Percentiles rank a stretch among this genome's conserved stretches.
phyloP scores from a whole-genome alignment of 1,139 yeast genomes.

The Zhuliangozyma parablackwelliae region DNA sequence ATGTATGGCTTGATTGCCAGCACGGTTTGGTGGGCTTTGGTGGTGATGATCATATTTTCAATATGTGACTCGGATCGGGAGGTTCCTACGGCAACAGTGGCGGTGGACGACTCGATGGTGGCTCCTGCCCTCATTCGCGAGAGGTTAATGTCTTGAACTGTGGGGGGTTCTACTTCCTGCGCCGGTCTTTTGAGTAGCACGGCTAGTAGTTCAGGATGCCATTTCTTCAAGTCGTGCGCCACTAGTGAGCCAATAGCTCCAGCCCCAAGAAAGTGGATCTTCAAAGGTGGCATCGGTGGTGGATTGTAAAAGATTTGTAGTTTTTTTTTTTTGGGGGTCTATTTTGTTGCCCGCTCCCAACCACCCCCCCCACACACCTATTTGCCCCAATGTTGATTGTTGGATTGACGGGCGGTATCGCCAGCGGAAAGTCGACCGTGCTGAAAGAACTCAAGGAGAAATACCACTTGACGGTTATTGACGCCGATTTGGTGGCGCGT shows the following conservation, averaged over 20 bases:
- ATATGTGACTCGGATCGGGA: constrained; percentile 18
- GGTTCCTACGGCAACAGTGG: not conserved
- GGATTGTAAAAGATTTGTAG: no score
- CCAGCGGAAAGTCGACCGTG: constrained; percentile 92
- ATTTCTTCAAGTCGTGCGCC: constrained; percentile 33
- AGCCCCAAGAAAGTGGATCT: constrained; percentile 36
- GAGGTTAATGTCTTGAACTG: constrained; percentile 25
- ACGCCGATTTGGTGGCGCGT: constrained; percentile 87
- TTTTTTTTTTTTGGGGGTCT: no score
- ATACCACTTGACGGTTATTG: constrained; percentile 60
- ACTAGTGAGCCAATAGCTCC: constrained; percentile 41
- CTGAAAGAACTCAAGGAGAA: constrained; percentile 53
- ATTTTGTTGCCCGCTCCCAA: no score
- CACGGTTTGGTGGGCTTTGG: constrained; percentile 58
- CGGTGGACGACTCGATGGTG: not conserved
- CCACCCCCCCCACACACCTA: no score
- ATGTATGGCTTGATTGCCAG: constrained; percentile 44
- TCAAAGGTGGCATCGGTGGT: constrained; percentile 1
- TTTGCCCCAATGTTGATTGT: constrained; percentile 62
- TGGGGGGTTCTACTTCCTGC: not conserved
- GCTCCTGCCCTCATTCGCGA: constrained; percentile 1
- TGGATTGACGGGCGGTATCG: constrained; percentile 95
- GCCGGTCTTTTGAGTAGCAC: constrained; percentile 3
- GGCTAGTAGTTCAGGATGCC: constrained; percentile 16
- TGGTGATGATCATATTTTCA: constrained; percentile 53